Conservation (phyloP, 345 rosid genomes). For the Eucalyptus virginea region DNA sequence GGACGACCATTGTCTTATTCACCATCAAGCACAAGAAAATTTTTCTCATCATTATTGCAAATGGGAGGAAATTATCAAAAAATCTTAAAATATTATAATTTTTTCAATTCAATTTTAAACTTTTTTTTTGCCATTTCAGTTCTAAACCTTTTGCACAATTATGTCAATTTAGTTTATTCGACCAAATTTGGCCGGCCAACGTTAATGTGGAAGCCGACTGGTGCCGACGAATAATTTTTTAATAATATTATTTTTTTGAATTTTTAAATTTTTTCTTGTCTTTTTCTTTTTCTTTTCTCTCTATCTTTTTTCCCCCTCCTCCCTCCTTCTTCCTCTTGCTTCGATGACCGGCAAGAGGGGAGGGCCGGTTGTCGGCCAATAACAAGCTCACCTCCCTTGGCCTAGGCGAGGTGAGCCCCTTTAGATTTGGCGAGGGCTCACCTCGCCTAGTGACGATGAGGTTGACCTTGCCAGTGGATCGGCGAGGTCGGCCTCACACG, state of each 20-base stretch:
- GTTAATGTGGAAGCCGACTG: accelerated
- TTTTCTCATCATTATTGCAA: not conserved
- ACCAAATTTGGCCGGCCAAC: accelerated
- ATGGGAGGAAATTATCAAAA: too few species aligned
- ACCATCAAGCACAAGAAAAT: not conserved
- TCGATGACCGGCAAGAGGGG: accelerated
- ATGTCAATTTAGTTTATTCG: accelerated
- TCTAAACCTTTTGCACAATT: too few species aligned
- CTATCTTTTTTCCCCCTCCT: too few species aligned
- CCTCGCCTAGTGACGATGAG: accelerated
- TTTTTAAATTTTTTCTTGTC: too few species aligned
- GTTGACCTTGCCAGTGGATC: too few species aligned
- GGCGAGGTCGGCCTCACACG: accelerated
- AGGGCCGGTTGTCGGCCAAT: accelerated
- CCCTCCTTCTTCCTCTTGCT: too few species aligned
- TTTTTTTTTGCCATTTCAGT: accelerated
- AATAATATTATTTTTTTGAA: too few species aligned
- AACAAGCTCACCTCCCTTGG: too few species aligned
- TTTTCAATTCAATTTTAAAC: accelerated
- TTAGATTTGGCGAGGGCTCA: accelerated
- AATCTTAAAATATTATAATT: accelerated
- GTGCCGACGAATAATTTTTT: accelerated
- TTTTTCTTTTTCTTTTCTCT: too few species aligned
- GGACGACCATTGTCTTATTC: not conserved
- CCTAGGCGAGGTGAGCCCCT: accelerated